Evolutionary conservation across 345 rosid species (phyloP).

Genomic region (Brassica juncea): DNA sequence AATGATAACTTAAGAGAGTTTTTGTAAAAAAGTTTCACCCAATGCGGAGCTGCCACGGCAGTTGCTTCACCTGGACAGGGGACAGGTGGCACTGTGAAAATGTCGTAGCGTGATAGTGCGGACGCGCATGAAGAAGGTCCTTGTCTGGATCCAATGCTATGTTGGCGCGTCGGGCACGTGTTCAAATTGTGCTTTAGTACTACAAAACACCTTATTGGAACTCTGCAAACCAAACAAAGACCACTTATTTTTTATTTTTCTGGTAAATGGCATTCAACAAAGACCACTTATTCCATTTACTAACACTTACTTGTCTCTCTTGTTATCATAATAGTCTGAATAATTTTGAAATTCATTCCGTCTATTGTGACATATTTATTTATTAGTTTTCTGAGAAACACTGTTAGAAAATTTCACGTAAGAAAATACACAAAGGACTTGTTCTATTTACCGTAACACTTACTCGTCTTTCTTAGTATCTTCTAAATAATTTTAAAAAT

Average conservation of each 20-base stretch:
- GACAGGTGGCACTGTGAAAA: constrained; percentile 29
- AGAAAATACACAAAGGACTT: too few relatives aligned
- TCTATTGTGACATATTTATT: too few relatives aligned
- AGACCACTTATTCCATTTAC: constrained; percentile 34
- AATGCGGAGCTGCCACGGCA: constrained; percentile 11
- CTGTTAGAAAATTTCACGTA: too few relatives aligned
- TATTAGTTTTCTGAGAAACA: too few relatives aligned
- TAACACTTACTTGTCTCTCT: too few relatives aligned
- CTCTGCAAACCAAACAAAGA: constrained; percentile 21
- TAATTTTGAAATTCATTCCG: not conserved
- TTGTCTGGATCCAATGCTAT: not conserved
- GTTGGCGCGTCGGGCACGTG: constrained; percentile 26
- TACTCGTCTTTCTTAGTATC: too few relatives aligned
- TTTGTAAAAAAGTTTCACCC: not conserved
- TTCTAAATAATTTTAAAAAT: not conserved
- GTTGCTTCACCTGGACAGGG: constrained; percentile 26
- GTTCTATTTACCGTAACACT: too few relatives aligned
- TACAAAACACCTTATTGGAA: constrained; percentile 21
- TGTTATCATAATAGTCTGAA: not conserved
- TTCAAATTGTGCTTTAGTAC: not conserved
- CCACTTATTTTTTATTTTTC: constrained; percentile 10
- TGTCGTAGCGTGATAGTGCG: constrained; percentile 29
- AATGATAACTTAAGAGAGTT: not conserved
- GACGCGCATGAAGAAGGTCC: not conserved
- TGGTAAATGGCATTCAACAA: not conserved